phyloP scores from a whole-genome alignment of 2,329 filamentous ascomycete genomes.

The Aureobasidium sp. region DNA sequence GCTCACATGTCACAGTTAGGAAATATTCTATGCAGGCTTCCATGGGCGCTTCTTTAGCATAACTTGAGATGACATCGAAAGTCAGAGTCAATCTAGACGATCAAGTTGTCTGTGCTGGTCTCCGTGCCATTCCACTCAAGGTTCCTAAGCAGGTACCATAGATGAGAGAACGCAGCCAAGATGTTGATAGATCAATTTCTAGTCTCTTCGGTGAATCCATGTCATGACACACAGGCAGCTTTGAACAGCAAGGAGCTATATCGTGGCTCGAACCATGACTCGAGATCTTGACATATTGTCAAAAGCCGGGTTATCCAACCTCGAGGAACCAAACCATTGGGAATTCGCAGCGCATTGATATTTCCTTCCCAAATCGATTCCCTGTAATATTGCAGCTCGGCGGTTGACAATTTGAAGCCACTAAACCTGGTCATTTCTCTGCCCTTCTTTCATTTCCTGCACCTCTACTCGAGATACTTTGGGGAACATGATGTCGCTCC shows the following conservation, averaged over 20 bases:
- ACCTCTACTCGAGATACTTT: not conserved
- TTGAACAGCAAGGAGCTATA: not conserved
- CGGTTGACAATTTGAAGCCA: not conserved
- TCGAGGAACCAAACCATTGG: not conserved
- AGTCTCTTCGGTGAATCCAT: not conserved
- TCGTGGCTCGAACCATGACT: not conserved
- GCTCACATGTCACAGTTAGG: not conserved
- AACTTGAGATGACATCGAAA: not conserved
- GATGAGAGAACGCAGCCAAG: not conserved
- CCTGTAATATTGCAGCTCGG: not conserved
- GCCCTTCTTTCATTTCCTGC: not conserved
- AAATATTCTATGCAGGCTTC: constrained; percentile 7
- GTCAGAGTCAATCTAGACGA: not conserved
- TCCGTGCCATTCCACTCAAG: not conserved
- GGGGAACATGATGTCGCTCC: not conserved
- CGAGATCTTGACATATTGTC: not conserved
- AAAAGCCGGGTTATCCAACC: not conserved
- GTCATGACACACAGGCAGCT: not conserved
- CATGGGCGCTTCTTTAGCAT: constrained; percentile 3
- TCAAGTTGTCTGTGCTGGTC: not conserved
- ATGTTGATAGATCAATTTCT: not conserved
- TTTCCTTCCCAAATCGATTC: not conserved
- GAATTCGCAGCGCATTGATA: not conserved
- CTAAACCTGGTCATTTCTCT: not conserved
- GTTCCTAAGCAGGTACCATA: not conserved